Base-by-base conservation (phyloP, 2,329 filamentous ascomycete genomes). In the Triangularia verruculosa region DNA sequence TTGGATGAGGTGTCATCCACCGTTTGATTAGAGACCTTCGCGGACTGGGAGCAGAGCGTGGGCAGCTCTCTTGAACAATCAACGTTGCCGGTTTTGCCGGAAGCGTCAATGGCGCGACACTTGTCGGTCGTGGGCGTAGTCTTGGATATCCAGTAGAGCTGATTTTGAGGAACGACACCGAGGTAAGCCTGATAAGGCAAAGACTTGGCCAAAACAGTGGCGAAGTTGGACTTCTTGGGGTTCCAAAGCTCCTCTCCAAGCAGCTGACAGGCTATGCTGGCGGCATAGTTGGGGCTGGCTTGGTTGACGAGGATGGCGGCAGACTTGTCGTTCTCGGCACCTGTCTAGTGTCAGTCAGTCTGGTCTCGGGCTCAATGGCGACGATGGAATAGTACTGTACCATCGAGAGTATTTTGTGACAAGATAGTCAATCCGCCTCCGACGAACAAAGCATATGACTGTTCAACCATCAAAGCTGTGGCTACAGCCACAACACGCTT, bases 1-100 rank as follows among this genome's bases (percentile, higher is more conserved):
- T 27, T 15, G 11, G 53, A 53, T 2, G 70, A 65, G 60, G 59
- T 69, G 65, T 75, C 68, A 43, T 64, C 61, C 22, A 64, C 54
- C 2, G 43, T 64, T 32, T 59, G 62, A 17, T 67, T 72, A 8
- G 72, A 73, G 7, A 72, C 64, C 3, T 69, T 70, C 0, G 73
- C 73, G n/a, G 64, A 70, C 59, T 75, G 73, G 3, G 74, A 72
- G 70, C 73, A 75, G 3, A 75, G 69, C 0, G 64, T 64, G 1
- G 73, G 73, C n/a, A 74, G 59, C 32, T 68, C 39, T 11, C 54
- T 61, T n/a, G 56, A 47, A 62, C 73, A 74, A 62, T 78, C 74
- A 27, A 79, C 64, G 4, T 72, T 72, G 1, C 77, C 69, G 0
- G 77, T 67, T 43, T 76, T 77, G 24, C 78, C 78, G 3, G 69